These are phyloP conservation scores for Alloteropsis semialata DNA, from an alignment of 176 grass and related monocot genomes.

Conservation along the genomic window DNA sequence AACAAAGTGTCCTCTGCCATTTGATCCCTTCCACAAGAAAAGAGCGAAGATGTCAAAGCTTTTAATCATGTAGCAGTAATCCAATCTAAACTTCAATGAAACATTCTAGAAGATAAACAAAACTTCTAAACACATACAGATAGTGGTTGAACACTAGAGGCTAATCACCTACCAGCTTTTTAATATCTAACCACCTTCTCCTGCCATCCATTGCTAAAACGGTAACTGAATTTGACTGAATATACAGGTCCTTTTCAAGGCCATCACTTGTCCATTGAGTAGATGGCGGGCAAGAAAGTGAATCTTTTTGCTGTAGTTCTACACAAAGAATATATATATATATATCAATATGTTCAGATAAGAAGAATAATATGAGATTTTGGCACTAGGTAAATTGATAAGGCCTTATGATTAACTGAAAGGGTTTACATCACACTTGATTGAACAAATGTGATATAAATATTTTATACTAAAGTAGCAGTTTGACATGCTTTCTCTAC, in stretches of 20 bases:
- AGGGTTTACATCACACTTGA: not conserved
- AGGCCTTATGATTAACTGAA: not conserved
- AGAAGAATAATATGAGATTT: not conserved
- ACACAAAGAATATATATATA: too few species aligned
- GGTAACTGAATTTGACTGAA: slow-evolving; percentile 75
- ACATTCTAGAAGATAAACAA: not conserved
- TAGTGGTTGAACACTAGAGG: not conserved
- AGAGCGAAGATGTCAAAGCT: not conserved
- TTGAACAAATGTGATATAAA: slow-evolving; percentile 1
- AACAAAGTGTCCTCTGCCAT: slow-evolving; percentile 74
- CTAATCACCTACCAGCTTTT: slow-evolving; percentile 68
- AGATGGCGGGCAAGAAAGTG: slow-evolving; percentile 68
- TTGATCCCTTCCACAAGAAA: slow-evolving; percentile 57
- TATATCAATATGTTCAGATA: slow-evolving; percentile 15
- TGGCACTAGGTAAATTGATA: slow-evolving; percentile 17
- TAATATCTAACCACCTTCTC: slow-evolving; percentile 95
- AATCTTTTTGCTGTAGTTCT: slow-evolving; percentile 57
- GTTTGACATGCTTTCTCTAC: not conserved
- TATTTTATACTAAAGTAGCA: slow-evolving; percentile 9
- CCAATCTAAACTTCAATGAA: slow-evolving; percentile 9
- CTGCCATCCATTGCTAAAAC: slow-evolving; percentile 97
- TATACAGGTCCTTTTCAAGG: slow-evolving; percentile 93
- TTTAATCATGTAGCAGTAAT: slow-evolving; percentile 4
- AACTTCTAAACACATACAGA: not conserved
- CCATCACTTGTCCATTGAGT: slow-evolving; percentile 74